Evolutionary conservation across 768 basidiomycete species (phyloP).

Genomic region (Pulveroboletus sp.): DNA sequence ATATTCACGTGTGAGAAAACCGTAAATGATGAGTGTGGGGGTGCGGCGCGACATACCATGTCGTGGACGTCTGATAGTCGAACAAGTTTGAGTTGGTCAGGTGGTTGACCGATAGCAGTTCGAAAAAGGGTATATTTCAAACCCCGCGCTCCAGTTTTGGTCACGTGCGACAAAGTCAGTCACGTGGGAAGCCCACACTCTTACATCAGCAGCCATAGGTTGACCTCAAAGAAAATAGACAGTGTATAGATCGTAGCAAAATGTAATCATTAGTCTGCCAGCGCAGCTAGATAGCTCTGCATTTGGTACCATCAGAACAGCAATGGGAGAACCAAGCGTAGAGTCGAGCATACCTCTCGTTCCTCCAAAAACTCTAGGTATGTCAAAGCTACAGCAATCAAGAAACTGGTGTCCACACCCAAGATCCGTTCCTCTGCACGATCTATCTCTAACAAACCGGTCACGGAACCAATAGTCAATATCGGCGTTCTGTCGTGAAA

Average conservation of each 20-base stretch:
- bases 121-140: constrained; percentile 24
- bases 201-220: too few relatives aligned
- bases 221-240: background rate
- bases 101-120: constrained; percentile 16
- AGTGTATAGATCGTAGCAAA: constrained; percentile 8
- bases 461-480: constrained; percentile 51
- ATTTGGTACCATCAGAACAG: constrained; percentile 1
- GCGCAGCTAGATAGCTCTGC: constrained; percentile 55
- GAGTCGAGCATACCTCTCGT: constrained; percentile 53
- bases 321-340: background rate
- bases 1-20: background rate
- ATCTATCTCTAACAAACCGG: constrained; percentile 63
- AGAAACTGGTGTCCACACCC: constrained; percentile 74
- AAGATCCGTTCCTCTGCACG: constrained; percentile 47
- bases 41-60: constrained; percentile 20
- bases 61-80: constrained; percentile 3
- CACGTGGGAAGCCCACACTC: constrained; percentile 9
- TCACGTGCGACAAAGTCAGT: constrained; percentile 28
- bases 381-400: constrained; percentile 68
- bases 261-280: constrained; percentile 34
- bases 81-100: constrained; percentile 9
- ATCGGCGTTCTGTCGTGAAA: constrained; percentile 74
- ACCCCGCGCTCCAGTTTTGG: constrained; percentile 18
- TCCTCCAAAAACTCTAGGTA: constrained; percentile 77
- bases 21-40: background rate